Base-by-base conservation (phyloP, 83 land plant genomes). In the Thuja plicata region DNA sequence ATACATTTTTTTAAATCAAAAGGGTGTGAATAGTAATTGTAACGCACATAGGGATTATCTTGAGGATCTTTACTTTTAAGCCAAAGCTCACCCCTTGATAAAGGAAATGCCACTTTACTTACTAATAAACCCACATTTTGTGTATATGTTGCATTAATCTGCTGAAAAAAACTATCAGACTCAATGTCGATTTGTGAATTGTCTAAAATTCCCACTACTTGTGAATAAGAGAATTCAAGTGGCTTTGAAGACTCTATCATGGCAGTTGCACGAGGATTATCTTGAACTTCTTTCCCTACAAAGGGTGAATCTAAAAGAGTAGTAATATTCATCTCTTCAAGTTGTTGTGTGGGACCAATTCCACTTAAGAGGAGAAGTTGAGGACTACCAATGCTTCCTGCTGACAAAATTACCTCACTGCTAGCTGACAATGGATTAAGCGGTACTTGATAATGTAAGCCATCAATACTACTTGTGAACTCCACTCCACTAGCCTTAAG, bases 11-110 rank as follows among this genome's bases (percentile, higher is more conserved):
- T 52, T 32, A 92, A 60, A 74, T 93, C 94, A 24, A 32, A 17
- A 10, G 90, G 92, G 10, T 92, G 84, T 21, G 89, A 60, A 76
- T 88, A 93, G 48, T 93, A 93, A 88, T 93, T 93, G 86, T 92
- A 93, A 0, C 85, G 84, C 2, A 93, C 93, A 8, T 32, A 30
- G 0, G 91, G 93, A 54, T 90, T 91, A 6, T 91, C 89, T 35
- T 85, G 30, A 1, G 88, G 88, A 79, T 90, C 76, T 30, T 19
- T 86, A 16, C 60, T 90, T 55, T 37, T 11, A 0, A 93, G 87
- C 40, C 54, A 30, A 11, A 93, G 77, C 13, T 87, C 76, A 30
- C 94, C 94, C 21, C 48, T 77, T 8, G 94, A 92, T 12, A 55
- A 50, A n/a, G 94, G 94, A 16, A 89, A 91, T 76, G 87, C 80